Evolutionary conservation across 306 rosid genomes (phyloP), one percentile per base, ranked within the genome.

Genomic region (Fragaria nilgerrensis): DNA sequence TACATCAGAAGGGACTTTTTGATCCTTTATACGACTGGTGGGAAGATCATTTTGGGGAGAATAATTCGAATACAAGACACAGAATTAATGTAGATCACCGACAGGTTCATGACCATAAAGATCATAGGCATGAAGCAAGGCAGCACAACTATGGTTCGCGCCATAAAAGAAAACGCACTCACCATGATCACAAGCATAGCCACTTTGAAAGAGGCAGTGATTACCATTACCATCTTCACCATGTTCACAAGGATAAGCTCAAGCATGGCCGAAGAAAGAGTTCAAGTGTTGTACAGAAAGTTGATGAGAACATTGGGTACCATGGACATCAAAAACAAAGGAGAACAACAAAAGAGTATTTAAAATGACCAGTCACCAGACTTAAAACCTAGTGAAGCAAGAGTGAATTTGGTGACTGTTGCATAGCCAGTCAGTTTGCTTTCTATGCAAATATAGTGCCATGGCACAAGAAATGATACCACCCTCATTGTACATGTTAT

Each of bases 1-100:
- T 92, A 66, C 55, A 63, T 63, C 85, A 86, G 77, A 91, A 92
- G 78, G 97, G 99, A 49, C 79, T 95, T 58, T 95, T 95, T 77
- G 97, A 95, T 89, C 97, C 97, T 72, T 44, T 92, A 41, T 92
- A 90, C 76, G 96, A 95, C 50, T 92, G 97, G 90, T 95, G 92
- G 87, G 98, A 89, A 69, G 93, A 90, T 85, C 88, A 47, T 69
- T 88, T 75, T 78, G 82, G 85, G 36, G 75, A 58, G 70, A 82
- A 85, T 48, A 71, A 81, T 22, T 79, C 73, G 75, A 79, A 78
- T 22, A 74, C 43, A 53, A 85, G 78, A 45, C 78, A 36, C 61
- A 81, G 77, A 78, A 79, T 34, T 78, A 83, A 78, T 23, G 64
- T 53, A 43, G 75, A 84, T 56, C 83, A 73, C 50, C 84, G n/a